Evolutionary conservation across 2,329 filamentous ascomycete species (phyloP), one percentile per base, ranked within the genome.

Genomic region (Endoconidiophora laricicola): DNA sequence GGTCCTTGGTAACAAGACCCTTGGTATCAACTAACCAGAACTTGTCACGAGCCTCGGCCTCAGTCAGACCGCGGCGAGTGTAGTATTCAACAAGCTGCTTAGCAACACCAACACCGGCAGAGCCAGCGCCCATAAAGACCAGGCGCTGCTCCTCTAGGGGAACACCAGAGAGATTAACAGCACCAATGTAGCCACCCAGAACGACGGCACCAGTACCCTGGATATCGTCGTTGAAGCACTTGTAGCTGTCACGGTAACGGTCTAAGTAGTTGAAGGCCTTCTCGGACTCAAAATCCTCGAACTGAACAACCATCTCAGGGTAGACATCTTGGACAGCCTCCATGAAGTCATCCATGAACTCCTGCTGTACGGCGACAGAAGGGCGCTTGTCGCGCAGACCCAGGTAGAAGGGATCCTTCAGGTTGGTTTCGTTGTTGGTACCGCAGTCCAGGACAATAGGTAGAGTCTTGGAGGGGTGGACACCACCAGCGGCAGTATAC

Each of bases 31-130:
- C 88, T 44, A 98, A 84, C 78, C 83, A 96, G 76, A 98, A 96
- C 72, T 91, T 91, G 61, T 81, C 78, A 59, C 81, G 80, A 51
- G 91, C 91, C 56, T 86, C 81, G 59, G 87, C 78, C 66, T 96
- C 90, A 7, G 82, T 83, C 60, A 96, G 73, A 39, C 91, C 91
- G 58, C 88, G 85, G 58, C 86, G 85, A 60, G 88, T 86, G 71
- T 96, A 96, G 74, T 86, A 95, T 67, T 94, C 86, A 52, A 94
- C 87, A 56, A 98, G 83, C 71, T 96, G 91, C 73, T 94, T 94
- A 54, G 91, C 91, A 54, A 98, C 91, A 70, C 91, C 91, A 43
- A 94, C 87, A 70, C 91, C 91, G 36, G 91, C 91, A 54, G 86
- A 94, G 51, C 91, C 91, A 49, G 91, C 90, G 52, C 91, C 91